Evolutionary conservation across 169 alveolate species (phyloP).

Genomic region (Perkinsus chesapeaki): DNA sequence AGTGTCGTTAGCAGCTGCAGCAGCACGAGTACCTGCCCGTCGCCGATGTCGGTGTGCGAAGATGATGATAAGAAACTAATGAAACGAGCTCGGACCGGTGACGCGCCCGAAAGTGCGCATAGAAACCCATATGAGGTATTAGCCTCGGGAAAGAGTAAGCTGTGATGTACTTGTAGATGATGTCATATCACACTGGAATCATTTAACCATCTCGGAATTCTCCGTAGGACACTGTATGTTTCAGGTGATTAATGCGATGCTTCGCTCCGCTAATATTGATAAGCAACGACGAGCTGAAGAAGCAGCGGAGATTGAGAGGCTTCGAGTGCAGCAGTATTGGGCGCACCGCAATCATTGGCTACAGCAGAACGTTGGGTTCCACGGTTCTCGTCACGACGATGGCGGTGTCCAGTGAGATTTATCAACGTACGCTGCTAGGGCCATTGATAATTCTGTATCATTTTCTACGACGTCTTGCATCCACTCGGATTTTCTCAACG

Average conservation of each 20-base stretch:
- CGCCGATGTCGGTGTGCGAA: background rate
- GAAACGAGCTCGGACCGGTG: background rate
- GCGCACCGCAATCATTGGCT: background rate
- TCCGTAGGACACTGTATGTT: background rate
- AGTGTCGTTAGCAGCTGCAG: background rate
- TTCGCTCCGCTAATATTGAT: background rate
- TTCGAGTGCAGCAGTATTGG: background rate
- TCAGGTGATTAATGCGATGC: background rate
- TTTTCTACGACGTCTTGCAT: background rate
- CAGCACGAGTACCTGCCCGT: background rate
- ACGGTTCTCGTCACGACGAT: background rate
- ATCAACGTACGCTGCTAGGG: background rate
- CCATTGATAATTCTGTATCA: background rate
- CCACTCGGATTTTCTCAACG: background rate
- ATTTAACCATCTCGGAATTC: background rate
- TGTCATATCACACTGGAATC: background rate
- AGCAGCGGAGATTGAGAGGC: background rate
- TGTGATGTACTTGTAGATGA: too few relatives aligned
- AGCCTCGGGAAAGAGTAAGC: background rate
- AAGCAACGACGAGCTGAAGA: background rate
- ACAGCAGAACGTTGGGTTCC: background rate
- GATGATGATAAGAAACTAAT: background rate
- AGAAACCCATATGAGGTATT: background rate
- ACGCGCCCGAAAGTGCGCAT: background rate
- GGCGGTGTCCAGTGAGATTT: background rate